Base-by-base conservation (phyloP, 1,284 basidiomycete species). In the Rhodofomes roseus region DNA sequence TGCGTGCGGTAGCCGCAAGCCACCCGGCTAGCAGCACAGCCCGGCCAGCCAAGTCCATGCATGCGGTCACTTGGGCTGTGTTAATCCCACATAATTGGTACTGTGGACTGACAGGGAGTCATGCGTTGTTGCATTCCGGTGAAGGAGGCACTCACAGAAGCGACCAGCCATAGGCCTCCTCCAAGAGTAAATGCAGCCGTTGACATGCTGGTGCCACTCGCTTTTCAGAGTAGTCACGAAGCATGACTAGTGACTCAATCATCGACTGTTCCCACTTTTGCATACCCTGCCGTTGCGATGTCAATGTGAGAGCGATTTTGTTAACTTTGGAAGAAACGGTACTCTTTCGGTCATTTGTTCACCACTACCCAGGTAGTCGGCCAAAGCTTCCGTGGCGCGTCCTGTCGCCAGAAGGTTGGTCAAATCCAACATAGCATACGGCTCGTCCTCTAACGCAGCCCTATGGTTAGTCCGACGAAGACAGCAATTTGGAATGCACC, bases 271-370 rank as follows among this genome's bases (percentile, higher is more conserved):
- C 90, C 90, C 90, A 93, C 70, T 90, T 91, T 70, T 86, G 84
- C 57, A 92, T 77, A 55, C 84, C 82, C 90, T 92, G 52, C 20
- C 29, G 22, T n/a, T 27, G 12, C 40, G 36, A 18, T 18, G 18
- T 52, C n/a, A 52, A 31, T 4, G 31, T 11, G 31, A 34, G 31
- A 34, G 31, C 31, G 11, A 34, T 34, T 4, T 11, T 11, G 31
- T 5, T 11, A 34, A 34, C 31, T 11, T 34, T 34, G 31, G 11
- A 34, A 34, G 31, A 5, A 27, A 52, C 50, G 18, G 50, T 52
- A 91, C 91, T 71, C 91, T 79, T 73, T 93, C 90, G 61, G 86
- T 90, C 80, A 89, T 89, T 66, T 87, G 85, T 66, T 92, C 90
- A 22, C 83, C 82, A 64, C 88, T 90, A 18, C 86, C 85, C 55